phyloP scores from a whole-genome alignment of 371 early-diverging fungal species.

The Apophysomyces ossiformis region DNA sequence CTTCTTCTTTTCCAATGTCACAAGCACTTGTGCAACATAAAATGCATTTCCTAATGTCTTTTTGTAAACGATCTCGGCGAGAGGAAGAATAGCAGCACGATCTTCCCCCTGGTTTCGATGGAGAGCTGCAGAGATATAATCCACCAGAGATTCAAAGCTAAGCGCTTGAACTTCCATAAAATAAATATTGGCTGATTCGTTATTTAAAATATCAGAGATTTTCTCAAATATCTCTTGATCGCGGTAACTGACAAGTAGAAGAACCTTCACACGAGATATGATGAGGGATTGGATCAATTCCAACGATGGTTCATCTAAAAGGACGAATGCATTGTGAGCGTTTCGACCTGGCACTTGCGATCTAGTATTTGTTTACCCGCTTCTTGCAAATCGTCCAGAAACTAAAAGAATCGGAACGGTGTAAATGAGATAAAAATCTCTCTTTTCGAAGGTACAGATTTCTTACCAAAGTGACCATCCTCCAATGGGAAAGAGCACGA shows the following conservation, averaged over 20 bases:
- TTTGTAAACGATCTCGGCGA: slow-evolving; percentile 40
- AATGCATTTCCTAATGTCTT: slow-evolving; percentile 50
- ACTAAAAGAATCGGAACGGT: slow-evolving; percentile 18
- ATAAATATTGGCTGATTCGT: slow-evolving; percentile 35
- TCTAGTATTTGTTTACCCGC: slow-evolving; percentile 25
- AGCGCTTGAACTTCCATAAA: slow-evolving; percentile 32
- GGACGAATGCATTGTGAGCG: neutral
- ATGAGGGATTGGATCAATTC: slow-evolving; percentile 45
- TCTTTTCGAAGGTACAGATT: neutral
- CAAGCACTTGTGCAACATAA: slow-evolving; percentile 42
- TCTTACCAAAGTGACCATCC: slow-evolving; percentile 53
- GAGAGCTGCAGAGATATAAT: slow-evolving; percentile 43
- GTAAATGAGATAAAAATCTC: neutral
- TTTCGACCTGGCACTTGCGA: too few relatives aligned
- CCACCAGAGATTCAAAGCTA: slow-evolving; percentile 39
- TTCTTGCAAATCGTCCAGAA: slow-evolving; percentile 52
- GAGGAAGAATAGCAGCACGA: slow-evolving; percentile 26
- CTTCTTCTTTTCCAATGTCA: slow-evolving; percentile 45
- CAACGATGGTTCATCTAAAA: slow-evolving; percentile 45
- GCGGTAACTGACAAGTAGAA: slow-evolving; percentile 41
- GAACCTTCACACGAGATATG: slow-evolving; percentile 31
- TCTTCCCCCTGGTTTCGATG: slow-evolving; percentile 29
- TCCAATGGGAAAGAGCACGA: slow-evolving; percentile 44
- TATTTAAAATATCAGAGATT: slow-evolving; percentile 27
- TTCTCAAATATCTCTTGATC: slow-evolving; percentile 36